phyloP scores from a whole-genome alignment of 1,284 basidiomycete genomes.

The Ganoderma multipileum region DNA sequence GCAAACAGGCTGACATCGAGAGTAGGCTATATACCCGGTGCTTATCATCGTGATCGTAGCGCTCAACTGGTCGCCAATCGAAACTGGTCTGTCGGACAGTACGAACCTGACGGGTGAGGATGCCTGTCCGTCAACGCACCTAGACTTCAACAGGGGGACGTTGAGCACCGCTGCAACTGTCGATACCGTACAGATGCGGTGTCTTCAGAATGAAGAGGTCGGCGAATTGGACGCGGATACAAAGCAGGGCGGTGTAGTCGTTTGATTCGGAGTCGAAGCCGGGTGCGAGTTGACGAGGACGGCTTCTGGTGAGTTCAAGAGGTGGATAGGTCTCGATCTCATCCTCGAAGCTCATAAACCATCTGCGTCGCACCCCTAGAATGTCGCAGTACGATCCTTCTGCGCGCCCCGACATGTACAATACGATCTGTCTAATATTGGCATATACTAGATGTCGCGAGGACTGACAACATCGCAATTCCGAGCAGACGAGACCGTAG shows the following conservation, averaged over 20 bases:
- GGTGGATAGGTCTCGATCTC: too few species aligned
- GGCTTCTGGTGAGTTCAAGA: too few species aligned
- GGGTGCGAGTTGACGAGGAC: too few species aligned
- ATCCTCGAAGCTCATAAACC: too few species aligned
- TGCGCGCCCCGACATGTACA: neutral
- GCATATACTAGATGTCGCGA: neutral
- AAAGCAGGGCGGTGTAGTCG: too few species aligned
- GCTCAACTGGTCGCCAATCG: slow-evolving; percentile 11
- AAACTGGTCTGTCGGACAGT: neutral
- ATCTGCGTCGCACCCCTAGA: too few species aligned
- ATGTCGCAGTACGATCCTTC: too few species aligned
- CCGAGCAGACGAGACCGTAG: neutral
- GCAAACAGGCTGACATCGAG: neutral
- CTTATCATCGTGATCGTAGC: slow-evolving; percentile 12
- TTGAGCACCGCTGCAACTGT: neutral
- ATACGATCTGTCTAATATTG: neutral
- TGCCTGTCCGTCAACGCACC: neutral
- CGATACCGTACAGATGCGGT: neutral
- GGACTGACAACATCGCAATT: neutral
- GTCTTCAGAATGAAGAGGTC: neutral
- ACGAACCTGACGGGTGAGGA: neutral
- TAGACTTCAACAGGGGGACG: neutral
- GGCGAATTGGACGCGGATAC: neutral
- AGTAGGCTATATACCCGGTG: slow-evolving; percentile 6
- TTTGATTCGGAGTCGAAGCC: neutral